These are phyloP conservation scores for Boletellus emodensis DNA, from an alignment of 768 basidiomycete genomes.

Conservation along the genomic window DNA sequence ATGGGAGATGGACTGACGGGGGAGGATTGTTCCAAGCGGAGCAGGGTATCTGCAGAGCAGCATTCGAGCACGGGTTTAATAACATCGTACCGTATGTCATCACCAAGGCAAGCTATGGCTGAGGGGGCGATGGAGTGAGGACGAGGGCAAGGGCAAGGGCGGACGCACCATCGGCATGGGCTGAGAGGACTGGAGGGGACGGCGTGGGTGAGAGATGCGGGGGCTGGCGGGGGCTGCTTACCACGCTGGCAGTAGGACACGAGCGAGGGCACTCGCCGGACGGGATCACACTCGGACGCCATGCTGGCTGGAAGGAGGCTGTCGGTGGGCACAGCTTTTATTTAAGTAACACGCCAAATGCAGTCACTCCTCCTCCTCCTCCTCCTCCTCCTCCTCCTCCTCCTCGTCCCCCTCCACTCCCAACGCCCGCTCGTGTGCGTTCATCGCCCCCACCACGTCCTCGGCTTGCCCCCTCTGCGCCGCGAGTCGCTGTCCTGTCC, in stretches of 20 bases:
- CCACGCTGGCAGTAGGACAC: slow-evolving; percentile 72
- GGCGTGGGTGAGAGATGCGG: slow-evolving; percentile 4
- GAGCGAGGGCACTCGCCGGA: slow-evolving; percentile 54
- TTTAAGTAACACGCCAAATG: slow-evolving; percentile 20
- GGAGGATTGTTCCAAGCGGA: slow-evolving; percentile 62
- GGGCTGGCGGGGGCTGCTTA: slow-evolving; percentile 31
- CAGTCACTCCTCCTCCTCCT: slow-evolving; percentile 1
- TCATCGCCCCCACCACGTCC: slow-evolving; percentile 81
- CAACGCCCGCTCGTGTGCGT: slow-evolving; percentile 60
- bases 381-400: slow-evolving; percentile 8
- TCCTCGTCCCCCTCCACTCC: slow-evolving; percentile 24
- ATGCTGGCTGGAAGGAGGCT: slow-evolving; percentile 18
- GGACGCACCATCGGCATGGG: slow-evolving; percentile 58
- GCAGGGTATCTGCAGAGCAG: slow-evolving; percentile 67
- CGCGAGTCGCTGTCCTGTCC: slow-evolving; percentile 70
- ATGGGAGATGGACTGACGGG: slow-evolving; percentile 48
- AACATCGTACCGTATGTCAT: slow-evolving; percentile 55
- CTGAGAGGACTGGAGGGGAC: slow-evolving; percentile 45
- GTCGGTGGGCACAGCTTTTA: slow-evolving; percentile 12
- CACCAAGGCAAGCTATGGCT: slow-evolving; percentile 67
- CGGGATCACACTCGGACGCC: slow-evolving; percentile 33
- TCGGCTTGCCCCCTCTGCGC: slow-evolving; percentile 76
- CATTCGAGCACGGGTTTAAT: slow-evolving; percentile 71
- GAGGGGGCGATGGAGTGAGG: slow-evolving; percentile 7
- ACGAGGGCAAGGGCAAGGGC: background rate